Base-by-base conservation (phyloP, 805 yeast species). In the Kuraishia piskuri region DNA sequence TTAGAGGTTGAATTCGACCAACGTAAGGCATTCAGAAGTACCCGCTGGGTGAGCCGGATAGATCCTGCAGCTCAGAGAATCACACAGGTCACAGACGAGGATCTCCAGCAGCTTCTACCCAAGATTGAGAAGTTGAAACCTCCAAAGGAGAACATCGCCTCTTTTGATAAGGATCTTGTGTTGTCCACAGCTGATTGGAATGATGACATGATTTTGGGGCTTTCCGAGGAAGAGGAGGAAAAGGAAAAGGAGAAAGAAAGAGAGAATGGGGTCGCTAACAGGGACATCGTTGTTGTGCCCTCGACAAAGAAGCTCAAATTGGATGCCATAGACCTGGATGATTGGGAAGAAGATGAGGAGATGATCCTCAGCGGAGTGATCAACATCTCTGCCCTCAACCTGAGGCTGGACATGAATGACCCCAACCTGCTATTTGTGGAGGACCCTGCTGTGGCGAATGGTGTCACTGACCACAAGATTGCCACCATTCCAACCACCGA, bases 401-500 rank as follows among this genome's bases (percentile, higher is more conserved):
- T 84, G 46, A 75, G 75, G 57, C 68, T 94, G 48, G 96, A 92
- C 67, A 78, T 90, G 84, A 94, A 91, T 63, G 99, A 94, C 67
- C 88, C 94, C 14, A 76, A 84, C 52, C 69, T 94, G 54, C 68
- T 92, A 46, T 84, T 94, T 57, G 78, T 83, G 22, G 78, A 81
- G 10, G 76, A 76, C 14, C 17, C 45, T 5, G 40, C 17, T 12
- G 40, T 12, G 40, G 40, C 40, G n/a, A 31, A 31, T 31, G 40
- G 40, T 6, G 40, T 31, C 4, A 12, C 40, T n/a, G 7, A 49
- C 50, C 36, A 53, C 56, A 54, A 36, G 50, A 65, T 58, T 53
- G 77, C 82, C 1, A 49, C 61, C 2, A 68, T 80, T 6, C 87
- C 91, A 2, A 67, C 76, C 1, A 77, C 72, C 55, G 88, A 84